Evolutionary conservation across 2,329 filamentous ascomycete genomes (phyloP).

Genomic region (Chaetoscypha palmicola): DNA sequence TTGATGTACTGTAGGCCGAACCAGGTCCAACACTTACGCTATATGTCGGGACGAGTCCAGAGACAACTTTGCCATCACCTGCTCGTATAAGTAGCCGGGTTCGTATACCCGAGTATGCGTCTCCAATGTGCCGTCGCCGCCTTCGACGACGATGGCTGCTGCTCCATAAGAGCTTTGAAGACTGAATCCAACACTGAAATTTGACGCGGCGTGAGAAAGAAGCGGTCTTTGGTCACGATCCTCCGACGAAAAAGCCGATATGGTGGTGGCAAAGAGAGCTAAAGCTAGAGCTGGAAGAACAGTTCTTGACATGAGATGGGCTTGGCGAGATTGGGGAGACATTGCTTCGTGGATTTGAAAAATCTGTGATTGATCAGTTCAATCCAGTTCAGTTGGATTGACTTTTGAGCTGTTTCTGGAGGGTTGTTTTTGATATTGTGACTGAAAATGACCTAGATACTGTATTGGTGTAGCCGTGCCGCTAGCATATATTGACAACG

Average conservation of each 20-base stretch:
- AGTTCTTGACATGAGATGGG: too few relatives aligned
- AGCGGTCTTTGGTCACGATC: slow-evolving; percentile 1
- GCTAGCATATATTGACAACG: too few relatives aligned
- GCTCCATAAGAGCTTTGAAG: slow-evolving; percentile 8
- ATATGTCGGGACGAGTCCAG: slow-evolving; percentile 7
- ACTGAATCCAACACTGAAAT: slow-evolving; percentile 10
- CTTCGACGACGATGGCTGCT: slow-evolving; percentile 6
- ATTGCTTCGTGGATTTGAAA: neutral
- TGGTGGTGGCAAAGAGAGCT: neutral
- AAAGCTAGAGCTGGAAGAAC: neutral
- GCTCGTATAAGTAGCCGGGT: neutral
- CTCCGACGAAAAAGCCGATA: neutral
- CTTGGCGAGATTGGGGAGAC: neutral
- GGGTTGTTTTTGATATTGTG: too few relatives aligned
- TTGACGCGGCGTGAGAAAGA: neutral
- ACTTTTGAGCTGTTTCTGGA: too few relatives aligned
- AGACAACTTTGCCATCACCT: slow-evolving; percentile 8
- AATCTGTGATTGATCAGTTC: neutral
- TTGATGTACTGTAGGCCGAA: neutral
- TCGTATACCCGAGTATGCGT: slow-evolving; percentile 5
- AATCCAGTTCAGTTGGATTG: too few relatives aligned
- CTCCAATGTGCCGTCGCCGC: neutral
- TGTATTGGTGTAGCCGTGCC: too few relatives aligned
- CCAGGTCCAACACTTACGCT: slow-evolving; percentile 3
- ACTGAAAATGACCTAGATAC: too few relatives aligned